Evolutionary conservation across 2,329 filamentous ascomycete species (phyloP).

Genomic region (Phyllosticta capitalensis): DNA sequence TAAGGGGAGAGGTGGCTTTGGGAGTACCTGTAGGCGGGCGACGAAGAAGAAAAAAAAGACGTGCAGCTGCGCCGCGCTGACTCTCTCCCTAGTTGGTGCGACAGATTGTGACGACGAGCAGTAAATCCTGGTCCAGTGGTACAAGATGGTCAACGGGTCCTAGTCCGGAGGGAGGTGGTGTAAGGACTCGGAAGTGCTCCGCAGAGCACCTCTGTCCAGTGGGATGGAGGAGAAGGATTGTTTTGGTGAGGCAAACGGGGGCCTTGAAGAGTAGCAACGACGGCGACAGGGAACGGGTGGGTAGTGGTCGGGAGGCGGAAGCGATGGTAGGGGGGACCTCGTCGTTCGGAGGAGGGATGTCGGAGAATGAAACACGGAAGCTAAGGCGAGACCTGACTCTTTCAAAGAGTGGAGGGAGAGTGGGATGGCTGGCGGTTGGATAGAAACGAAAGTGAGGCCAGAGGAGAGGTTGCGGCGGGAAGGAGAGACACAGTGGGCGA

Average conservation of each 20-base stretch:
- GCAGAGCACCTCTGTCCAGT: not conserved
- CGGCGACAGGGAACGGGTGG: constrained; percentile 3
- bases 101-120: not conserved
- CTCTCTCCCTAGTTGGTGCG: not conserved
- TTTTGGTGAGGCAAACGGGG: not conserved
- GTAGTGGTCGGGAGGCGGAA: not conserved
- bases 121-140: not conserved
- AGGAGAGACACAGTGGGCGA: not conserved
- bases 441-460: not conserved
- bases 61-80: not conserved
- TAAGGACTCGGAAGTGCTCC: not conserved
- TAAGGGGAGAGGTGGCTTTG: not conserved
- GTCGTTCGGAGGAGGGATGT: not conserved
- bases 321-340: constrained; percentile 3
- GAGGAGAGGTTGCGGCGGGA: not conserved
- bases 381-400: constrained; percentile 8
- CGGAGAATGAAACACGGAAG: constrained; percentile 11
- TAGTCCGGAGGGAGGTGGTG: constrained; percentile 1
- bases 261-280: not conserved
- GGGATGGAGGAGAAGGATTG: not conserved
- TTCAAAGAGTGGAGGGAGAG: constrained; percentile 9
- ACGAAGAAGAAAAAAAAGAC: not conserved
- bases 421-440: not conserved
- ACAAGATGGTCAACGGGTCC: not conserved
- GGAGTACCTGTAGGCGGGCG: not conserved